Base-by-base conservation (phyloP, 768 basidiomycete genomes). In the Suillus ampliporus region DNA sequence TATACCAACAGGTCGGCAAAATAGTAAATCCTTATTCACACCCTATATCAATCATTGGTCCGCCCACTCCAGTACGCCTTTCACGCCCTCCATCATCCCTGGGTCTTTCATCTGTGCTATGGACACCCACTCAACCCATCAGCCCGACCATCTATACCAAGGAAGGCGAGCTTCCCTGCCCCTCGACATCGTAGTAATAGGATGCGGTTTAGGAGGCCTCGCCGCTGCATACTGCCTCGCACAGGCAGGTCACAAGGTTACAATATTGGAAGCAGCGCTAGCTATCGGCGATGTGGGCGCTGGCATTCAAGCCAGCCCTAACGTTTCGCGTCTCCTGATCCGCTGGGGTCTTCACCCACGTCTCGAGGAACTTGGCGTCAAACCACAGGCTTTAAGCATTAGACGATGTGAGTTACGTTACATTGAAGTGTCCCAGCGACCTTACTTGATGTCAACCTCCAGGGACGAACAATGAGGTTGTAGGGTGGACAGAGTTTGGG, bases 121-220 rank as follows among this genome's bases (percentile, higher is more conserved):
- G 54, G 54, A 56, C 37, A 10, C 54, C 9, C 23, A 10, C 38
- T 35, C 31, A 4, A 31, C 13, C 6, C 48, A 41, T 28, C 43
- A 67, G 58, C 54, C 54, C 4, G 35, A 46, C 0, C 23, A 63
- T 26, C 64, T 76, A 37, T 73, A 73, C 58, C 63, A 71, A 28
- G 73, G 73, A 0, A 66, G 74, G 17, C 56, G 56, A 8, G 75
- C 74, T 1, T 4, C 63, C 1, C 56, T 69, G 1, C 52, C 75
- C 11, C 72, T 81, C 13, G 64, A 77, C 57, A 67, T 84, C 58
- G 71, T 80, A 53, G 73, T 86, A 58, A 80, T 86, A 17, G 85
- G 84, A 6, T 82, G 82, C 40, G 84, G 84, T 19, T 74, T 86
- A 0, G 84, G 80, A 1, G 85, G 84, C 15, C 74, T 86, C 34